Base-by-base conservation (phyloP, 257 asterid species). In the Nicotiana noctiflora region DNA sequence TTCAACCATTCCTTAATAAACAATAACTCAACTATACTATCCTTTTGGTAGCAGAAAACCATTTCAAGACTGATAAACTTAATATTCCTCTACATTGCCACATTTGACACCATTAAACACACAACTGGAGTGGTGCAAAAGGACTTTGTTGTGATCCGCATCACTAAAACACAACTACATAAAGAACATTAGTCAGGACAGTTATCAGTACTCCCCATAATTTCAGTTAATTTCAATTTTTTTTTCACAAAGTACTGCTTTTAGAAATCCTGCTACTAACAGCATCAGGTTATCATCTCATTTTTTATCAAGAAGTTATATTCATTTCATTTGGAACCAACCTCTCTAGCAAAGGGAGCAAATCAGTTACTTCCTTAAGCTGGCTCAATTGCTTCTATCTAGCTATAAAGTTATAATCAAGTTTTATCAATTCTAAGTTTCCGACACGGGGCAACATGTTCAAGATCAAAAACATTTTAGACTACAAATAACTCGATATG, bases 331-430 rank as follows among this genome's bases (percentile, higher is more conserved):
- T n/a, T 34, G 10, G 56, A 72, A 29, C 60, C 21, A 23, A 44
- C 60, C 59, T 72, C 51, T 72, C 59, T 72, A 46, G 57, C 8
- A 8, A 72, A 13, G 77, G 13, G 8, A 55, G 37, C 23, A 55
- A 72, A 55, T 10, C 60, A 4, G 60, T 55, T 13, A 46, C 4
- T 12, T 19, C 4, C 21, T 46, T 21, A 70, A 21, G 37, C 37
- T 44, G 77, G 60, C 77, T 46, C 60, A 46, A 72, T 72, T 44
- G 59, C 57, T 46, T 72, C 37, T 72, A 72, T 46, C 60, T 72
- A 44, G 77, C 60, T 6, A 72, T 46, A 13, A 21, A 46, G 13
- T 23, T 23, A 72, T 46, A 21, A 21, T 72, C 59, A 57, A 46
- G 21, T 23, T 46, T 46, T 21, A 72, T 19, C 40, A 23, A 14